A percentile compares a stretch with the other conserved stretches of the same genome.
These are phyloP conservation scores for Serendipita sp. DNA, from an alignment of 768 basidiomycete species.

Conservation along the genomic window DNA sequence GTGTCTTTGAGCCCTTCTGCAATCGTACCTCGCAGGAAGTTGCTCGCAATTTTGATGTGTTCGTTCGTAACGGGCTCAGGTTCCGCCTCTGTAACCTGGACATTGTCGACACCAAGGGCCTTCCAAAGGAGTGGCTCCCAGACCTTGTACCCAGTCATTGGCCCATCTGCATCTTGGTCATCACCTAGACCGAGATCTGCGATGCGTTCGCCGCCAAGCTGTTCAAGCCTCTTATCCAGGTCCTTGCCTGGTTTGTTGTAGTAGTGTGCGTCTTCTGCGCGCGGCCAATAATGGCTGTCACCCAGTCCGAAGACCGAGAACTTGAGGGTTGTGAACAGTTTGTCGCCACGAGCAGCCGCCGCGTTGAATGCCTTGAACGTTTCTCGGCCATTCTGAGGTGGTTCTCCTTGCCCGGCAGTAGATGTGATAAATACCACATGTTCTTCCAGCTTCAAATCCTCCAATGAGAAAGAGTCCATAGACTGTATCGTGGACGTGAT, in stretches of 20 bases:
- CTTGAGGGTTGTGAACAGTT: constrained; percentile 45
- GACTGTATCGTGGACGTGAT: constrained; percentile 58
- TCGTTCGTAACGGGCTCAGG: constrained; percentile 98
- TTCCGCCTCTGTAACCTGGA: constrained; percentile 82
- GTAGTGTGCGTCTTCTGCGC: constrained; percentile 90
- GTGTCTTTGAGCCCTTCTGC: constrained; percentile 75
- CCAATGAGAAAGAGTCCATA: constrained; percentile 66
- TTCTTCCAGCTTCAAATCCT: constrained; percentile 54
- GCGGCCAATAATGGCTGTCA: constrained; percentile 98
- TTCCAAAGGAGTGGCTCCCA: constrained; percentile 95
- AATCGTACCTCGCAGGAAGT: constrained; percentile 90
- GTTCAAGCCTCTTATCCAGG: constrained; percentile 61
- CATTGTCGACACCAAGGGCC: constrained; percentile 73
- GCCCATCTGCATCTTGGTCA: constrained; percentile 93
- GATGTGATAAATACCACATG: constrained; percentile 80
- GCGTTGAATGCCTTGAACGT: constrained; percentile 77
- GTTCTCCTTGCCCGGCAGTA: constrained; percentile 92
- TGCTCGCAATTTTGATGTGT: constrained; percentile 94
- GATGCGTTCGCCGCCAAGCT: constrained; percentile 64
- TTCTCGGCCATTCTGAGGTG: constrained; percentile 87
- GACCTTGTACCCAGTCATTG: constrained; percentile 88
- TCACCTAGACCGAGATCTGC: constrained; percentile 73
- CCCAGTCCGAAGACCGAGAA: constrained; percentile 89
- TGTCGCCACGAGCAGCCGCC: constrained; percentile 38
- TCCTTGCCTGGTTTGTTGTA: constrained; percentile 96